Percentiles rank a stretch among this genome's conserved stretches.
Evolutionary conservation across 2,329 filamentous ascomycete species (phyloP).

Genomic region (Ophiostoma himal-ulmi): DNA sequence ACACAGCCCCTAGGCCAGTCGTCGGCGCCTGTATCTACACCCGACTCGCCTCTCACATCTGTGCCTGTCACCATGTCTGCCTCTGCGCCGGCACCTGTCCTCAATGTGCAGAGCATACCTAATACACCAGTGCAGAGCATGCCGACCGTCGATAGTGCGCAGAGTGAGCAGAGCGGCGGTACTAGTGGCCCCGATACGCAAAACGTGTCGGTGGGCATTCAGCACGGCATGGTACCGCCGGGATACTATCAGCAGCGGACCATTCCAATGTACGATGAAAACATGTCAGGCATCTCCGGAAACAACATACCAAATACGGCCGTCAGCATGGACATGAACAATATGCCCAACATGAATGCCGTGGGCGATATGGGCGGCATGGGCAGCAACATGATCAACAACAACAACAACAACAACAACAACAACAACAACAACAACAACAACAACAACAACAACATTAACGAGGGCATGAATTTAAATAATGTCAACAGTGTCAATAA

Average conservation of each 20-base stretch:
- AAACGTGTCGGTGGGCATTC: background rate
- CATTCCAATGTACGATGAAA: background rate
- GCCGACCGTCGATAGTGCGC: background rate
- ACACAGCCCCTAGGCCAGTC: background rate
- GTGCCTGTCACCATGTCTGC: background rate
- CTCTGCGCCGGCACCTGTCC: background rate
- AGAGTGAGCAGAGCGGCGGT: background rate
- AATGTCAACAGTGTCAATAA: background rate
- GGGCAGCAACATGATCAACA: background rate
- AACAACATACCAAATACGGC: background rate
- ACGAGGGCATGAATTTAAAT: background rate
- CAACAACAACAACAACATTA: background rate
- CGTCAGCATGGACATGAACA: background rate
- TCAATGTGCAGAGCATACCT: background rate
- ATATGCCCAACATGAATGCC: background rate
- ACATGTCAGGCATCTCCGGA: background rate
- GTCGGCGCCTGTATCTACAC: background rate
- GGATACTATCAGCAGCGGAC: conserved; percentile 1
- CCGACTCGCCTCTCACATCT: background rate
- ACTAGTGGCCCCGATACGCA: background rate
- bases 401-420: background rate
- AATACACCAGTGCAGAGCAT: background rate
- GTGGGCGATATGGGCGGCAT: background rate
- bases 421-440: background rate
- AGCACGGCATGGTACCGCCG: background rate